Conservation (phyloP, 306 rosid species). For the Vigna radiata region DNA sequence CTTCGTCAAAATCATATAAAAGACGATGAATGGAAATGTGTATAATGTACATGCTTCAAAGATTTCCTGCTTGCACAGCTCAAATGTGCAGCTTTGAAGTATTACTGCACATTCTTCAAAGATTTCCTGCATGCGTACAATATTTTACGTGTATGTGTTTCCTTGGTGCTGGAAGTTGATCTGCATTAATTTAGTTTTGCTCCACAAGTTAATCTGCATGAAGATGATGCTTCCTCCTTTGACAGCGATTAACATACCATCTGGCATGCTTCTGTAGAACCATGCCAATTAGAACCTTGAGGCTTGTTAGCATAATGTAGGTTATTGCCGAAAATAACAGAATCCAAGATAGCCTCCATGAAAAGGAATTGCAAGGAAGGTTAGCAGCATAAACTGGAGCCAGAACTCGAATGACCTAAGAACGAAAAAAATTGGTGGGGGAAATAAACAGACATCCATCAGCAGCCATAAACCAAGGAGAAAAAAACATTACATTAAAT, state of each 20-base stretch:
- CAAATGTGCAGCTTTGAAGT: background rate
- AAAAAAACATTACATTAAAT: background rate
- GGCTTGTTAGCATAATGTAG: constrained; percentile 85
- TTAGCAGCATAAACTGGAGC: constrained; percentile 84
- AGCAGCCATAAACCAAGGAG: background rate
- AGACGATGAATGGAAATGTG: background rate
- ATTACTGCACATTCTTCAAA: background rate
- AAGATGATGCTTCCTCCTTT: constrained; percentile 72
- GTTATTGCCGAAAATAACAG: constrained; percentile 63
- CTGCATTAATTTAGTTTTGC: background rate
- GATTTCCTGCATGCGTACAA: background rate
- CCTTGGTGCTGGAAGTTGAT: background rate
- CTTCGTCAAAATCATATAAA: background rate
- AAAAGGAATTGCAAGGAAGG: constrained; percentile 70
- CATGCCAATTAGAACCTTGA: constrained; percentile 77
- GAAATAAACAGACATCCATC: constrained; percentile 5
- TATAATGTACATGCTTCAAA: background rate
- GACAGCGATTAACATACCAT: constrained; percentile 89
- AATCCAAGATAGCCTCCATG: constrained; percentile 69
- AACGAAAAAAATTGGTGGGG: background rate
- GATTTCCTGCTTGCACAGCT: background rate
- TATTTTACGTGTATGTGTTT: background rate
- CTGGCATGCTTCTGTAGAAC: constrained; percentile 73
- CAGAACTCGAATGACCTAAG: constrained; percentile 84
- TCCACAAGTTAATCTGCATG: constrained; percentile 57